Base-by-base conservation (phyloP, 2,329 filamentous ascomycete genomes). In the Colletotrichum scovillei region DNA sequence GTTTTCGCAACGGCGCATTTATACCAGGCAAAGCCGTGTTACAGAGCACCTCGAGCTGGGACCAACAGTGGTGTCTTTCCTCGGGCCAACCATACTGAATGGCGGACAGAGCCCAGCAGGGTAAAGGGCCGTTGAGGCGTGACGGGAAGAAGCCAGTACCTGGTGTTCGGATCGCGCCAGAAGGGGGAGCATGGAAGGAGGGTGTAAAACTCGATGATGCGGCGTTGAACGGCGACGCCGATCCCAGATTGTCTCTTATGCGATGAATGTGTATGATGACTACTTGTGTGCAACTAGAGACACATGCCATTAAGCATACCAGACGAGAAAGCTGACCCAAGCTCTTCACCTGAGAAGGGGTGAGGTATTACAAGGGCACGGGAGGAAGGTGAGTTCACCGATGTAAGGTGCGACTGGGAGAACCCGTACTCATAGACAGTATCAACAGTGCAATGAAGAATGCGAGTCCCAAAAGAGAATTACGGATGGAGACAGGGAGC, bases 91-190 rank as follows among this genome's bases (percentile, higher is more conserved):
- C 32, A 35, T 35, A 35, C 32, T 35, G 4, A 35, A 12, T 7
- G 19, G 5, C 19, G 7, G 38, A 19, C 24, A n/a, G 38, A 46
- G 38, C 35, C 35, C 28, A n/a, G 32, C 38, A 62, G 11, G 35
- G 24, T 5, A 12, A 30, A 22, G n/a, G 52, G 9, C 46, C 5
- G 5, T 14, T 53, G 46, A 42, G 55, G 42, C 60, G 38, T 55
- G 46, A 55, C 26, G 64, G 57, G 64, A 16, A 16, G 42, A 56
- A 42, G 64, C 35, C 42, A 49, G 28, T 56, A 46, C 69, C 26
- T 35, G 57, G 49, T 26, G 57, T 63, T 68, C 28, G 28, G 57
- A 35, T 52, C 22, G 63, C 38, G 24, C 64, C 24, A 59, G 38
- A 53, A 62, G 32, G 22, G 28, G 14, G 16, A 42, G 38, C 35